A percentile compares a stretch with the other conserved stretches of the same genome.
Conservation (phyloP, 352 stramenopile genomes). For the Thalassiosira ordinaria region DNA sequence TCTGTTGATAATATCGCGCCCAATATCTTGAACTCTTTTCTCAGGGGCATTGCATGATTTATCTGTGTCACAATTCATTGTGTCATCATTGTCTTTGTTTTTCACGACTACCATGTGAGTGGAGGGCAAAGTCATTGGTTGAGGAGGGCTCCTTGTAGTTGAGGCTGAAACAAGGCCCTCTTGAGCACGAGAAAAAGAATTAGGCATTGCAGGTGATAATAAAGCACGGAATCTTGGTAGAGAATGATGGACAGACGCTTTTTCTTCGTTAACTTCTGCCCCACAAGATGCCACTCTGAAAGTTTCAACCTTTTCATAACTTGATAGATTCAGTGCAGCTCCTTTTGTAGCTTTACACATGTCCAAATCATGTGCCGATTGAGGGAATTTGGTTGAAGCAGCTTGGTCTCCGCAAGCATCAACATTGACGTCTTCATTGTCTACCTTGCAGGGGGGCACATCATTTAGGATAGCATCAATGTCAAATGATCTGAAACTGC, state of each 20-base stretch:
- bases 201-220: not conserved
- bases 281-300: slow-evolving; percentile 6
- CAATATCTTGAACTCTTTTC: slow-evolving; percentile 9
- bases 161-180: too few relatives aligned
- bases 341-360: not conserved
- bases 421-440: not conserved
- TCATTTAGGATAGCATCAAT: slow-evolving; percentile 16
- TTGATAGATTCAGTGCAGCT: not conserved
- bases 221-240: slow-evolving; percentile 20
- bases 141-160: too few relatives aligned
- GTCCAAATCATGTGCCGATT: not conserved
- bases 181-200: not conserved
- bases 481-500: slow-evolving; percentile 15
- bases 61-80: slow-evolving; percentile 2
- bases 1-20: slow-evolving; percentile 9
- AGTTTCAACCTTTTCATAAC: slow-evolving; percentile 1
- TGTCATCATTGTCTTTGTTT: not conserved
- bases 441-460: not conserved
- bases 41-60: not conserved
- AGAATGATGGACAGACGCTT: slow-evolving; percentile 11
- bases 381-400: slow-evolving; percentile 1
- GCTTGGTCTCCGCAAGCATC: not conserved
- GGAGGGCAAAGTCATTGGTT: slow-evolving; percentile 8
- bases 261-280: not conserved
- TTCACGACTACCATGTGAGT: slow-evolving; percentile 2